Evolutionary conservation across 2,329 filamentous ascomycete species (phyloP).

Genomic region (Xylaria sp.): DNA sequence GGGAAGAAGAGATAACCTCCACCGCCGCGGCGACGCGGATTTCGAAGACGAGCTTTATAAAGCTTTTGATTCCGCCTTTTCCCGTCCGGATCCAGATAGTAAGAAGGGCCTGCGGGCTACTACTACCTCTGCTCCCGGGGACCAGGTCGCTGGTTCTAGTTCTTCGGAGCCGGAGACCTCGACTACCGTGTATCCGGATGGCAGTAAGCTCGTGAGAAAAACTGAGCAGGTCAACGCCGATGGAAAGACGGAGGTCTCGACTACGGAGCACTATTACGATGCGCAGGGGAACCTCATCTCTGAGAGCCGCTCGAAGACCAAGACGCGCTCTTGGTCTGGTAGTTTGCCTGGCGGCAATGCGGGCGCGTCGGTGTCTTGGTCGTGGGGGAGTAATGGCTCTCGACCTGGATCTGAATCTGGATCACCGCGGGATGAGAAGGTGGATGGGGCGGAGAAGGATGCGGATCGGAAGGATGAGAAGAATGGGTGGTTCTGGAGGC

Average conservation of each 20-base stretch:
- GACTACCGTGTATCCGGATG: constrained; percentile 29
- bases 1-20: not conserved
- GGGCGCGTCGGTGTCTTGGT: constrained; percentile 24
- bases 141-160: not conserved
- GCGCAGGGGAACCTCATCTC: constrained; percentile 32
- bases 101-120: not conserved
- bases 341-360: constrained; percentile 10
- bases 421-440: not conserved
- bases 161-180: not conserved
- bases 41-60: constrained; percentile 13
- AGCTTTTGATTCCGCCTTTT: not conserved
- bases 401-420: too few relatives aligned
- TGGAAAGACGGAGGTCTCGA: constrained; percentile 24
- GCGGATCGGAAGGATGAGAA: constrained; percentile 3
- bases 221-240: constrained; percentile 18
- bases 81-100: not conserved
- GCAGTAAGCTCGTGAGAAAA: constrained; percentile 33
- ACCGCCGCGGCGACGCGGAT: not conserved
- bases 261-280: constrained; percentile 29
- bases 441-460: not conserved
- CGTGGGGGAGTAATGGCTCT: not conserved
- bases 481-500: constrained; percentile 34
- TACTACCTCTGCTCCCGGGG: too few relatives aligned
- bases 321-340: constrained; percentile 27
- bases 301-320: constrained; percentile 22